Evolutionary conservation across 2,329 filamentous ascomycete genomes (phyloP), one percentile per base, ranked within the genome.

Genomic region (Allantophomopsis cytisporea): DNA sequence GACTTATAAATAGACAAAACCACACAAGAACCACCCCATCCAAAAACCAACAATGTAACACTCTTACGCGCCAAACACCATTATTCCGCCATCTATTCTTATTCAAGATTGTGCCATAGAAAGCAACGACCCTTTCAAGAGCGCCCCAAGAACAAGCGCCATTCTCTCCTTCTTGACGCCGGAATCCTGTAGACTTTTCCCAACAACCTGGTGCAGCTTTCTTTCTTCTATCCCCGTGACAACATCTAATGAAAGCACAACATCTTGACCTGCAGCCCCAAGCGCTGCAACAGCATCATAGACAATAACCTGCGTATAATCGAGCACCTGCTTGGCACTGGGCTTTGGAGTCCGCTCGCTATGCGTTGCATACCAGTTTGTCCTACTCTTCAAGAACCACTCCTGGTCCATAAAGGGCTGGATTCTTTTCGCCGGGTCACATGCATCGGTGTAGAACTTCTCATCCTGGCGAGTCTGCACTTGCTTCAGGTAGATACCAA

Each of bases 221-320:
- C 3, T 28, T 3, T 8, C 23, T 6, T 28, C 23, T 8, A 28
- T 1, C 7, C 13, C 13, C 11, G 13, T 14, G 4, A 39, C 30
- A 13, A 52, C 39, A 5, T 39, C 21, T 11, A 52, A 42, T 10
- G 39, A 38, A 2, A 45, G 13, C 2, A 54, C 36, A 2, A 49
- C 41, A 42, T 52, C 50, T 8, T 50, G 41, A n/a, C 49, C 49
- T 4, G 44, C 42, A 1, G 48, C 44, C 3, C 47, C 51, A 20
- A 54, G 36, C 5, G 52, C 52, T 5, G 52, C 51, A 2, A 55
- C 34, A 15, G 50, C 50, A 39, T 55, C 51, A 33, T 55, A 55
- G 2, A 45, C 47, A 7, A 49, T 44, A 8, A 53, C 41, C 35
- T 47, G 50, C 14, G 41, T 47, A 18, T 45, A 51, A 2, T 47